Evolutionary conservation across 805 yeast species (phyloP), one percentile per base, ranked within the genome.

Genomic region (Yamadazyma nakazawae): DNA sequence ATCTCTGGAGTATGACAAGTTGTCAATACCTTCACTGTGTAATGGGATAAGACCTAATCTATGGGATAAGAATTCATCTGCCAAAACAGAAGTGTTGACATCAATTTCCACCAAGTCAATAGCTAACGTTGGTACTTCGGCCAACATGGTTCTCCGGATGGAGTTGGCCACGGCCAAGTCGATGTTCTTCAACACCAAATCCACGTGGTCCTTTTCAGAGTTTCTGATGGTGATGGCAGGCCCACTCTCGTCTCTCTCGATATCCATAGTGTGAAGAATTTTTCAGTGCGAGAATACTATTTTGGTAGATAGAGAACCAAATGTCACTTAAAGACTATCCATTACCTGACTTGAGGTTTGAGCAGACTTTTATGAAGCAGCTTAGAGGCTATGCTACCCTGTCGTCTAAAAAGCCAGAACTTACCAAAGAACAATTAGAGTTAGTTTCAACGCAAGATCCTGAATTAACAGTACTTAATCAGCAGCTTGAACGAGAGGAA

Each of bases 91-190:
- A 1, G 98, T 89, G 70, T 94, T 94, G 41, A 80, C 82, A 60
- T 89, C 96, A 53, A 94, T 86, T 63, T 94, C 98, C 40, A 94
- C 99, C 52, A 92, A 79, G 61, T 94, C 99, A 48, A 94, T 90
- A 44, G 99, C 97, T 54, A 94, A 71, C 0, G 99, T 94, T 30
- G 99, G 99, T 47, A 94, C 94, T 67, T 94, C 99, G 1, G 97
- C 91, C 51, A 94, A 74, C 88, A 94, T 91, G 35, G 86, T 82
- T 64, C 99, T 78, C 57, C 99, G 79, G 34, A 94, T 56, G 13
- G 98, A 87, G 75, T 94, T 94, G 16, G 98, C 98, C 60, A 92
- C 72, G 55, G 97, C 80, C 49, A 94, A 67, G 62, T 92, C 97
- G 30, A 90, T 91, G 60, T 90, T 89, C 38, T 88, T 79, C 47